phyloP scores from a whole-genome alignment of 2,329 filamentous ascomycete genomes.

The Trichoderma atroviride region DNA sequence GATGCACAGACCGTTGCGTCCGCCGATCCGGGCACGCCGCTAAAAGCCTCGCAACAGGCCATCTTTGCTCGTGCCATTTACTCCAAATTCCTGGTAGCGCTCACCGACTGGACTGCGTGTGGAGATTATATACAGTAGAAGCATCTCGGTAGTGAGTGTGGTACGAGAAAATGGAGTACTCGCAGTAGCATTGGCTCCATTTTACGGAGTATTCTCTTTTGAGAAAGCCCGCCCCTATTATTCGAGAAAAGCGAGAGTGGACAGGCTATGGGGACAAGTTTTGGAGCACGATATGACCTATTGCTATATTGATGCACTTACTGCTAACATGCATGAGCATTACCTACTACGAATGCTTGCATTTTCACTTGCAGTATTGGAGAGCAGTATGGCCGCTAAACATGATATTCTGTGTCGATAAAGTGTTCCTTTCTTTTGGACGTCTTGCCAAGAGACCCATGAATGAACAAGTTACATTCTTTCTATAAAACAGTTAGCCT shows the following conservation, averaged over 20 bases:
- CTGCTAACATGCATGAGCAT: not conserved
- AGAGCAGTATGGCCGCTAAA: not conserved
- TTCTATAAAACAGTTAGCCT: not conserved
- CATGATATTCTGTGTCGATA: not conserved
- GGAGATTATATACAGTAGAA: not conserved
- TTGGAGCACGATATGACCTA: not conserved
- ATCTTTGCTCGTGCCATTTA: not conserved
- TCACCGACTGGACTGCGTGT: slow-evolving; percentile 13
- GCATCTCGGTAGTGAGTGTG: not conserved
- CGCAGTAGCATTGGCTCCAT: not conserved
- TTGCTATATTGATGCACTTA: not conserved
- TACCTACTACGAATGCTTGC: not conserved
- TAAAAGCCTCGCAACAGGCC: not conserved
- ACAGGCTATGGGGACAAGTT: not conserved
- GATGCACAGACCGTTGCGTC: not conserved
- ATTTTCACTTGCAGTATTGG: not conserved
- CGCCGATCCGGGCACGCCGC: slow-evolving; percentile 18
- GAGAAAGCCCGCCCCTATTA: slow-evolving; percentile 7
- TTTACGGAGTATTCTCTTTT: not conserved
- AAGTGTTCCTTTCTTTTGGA: not conserved
- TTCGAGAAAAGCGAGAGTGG: not conserved
- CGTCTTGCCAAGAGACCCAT: not conserved
- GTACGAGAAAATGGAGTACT: not conserved
- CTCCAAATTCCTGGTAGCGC: not conserved
- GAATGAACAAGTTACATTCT: not conserved